Base-by-base conservation (phyloP, 306 rosid species). In the Clitoria ternatea region DNA sequence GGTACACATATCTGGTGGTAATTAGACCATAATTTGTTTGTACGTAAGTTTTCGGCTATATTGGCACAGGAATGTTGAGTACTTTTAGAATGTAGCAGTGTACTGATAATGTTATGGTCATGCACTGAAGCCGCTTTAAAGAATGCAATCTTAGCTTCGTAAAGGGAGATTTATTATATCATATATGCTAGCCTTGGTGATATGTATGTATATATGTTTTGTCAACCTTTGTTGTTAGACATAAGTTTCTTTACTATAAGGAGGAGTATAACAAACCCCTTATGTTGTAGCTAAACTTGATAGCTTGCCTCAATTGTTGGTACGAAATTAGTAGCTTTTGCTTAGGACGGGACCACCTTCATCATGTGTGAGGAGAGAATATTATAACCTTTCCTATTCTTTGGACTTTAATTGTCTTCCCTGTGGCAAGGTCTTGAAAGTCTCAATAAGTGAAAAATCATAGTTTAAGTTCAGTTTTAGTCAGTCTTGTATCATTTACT, bases 1-100 rank as follows among this genome's bases (percentile, higher is more conserved):
- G 95, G 96, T 90, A 83, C 80, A 85, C 85, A 6, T 89, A 87
- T 86, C 82, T 94, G 69, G 85, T 85, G 96, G 97, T 94, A 83
- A 85, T 79, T 2, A 79, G 10, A 26, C 4, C 72, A 27, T 30
- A 24, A 52, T 57, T 44, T 44, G 37, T 61, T 82, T n/a, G 0
- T 55, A 12, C n/a, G n/a, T n/a, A n/a, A n/a, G n/a, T n/a, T n/a
- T n/a, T n/a, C n/a, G n/a, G n/a, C n/a, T n/a, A n/a, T n/a, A n/a
- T n/a, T n/a, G n/a, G n/a, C n/a, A n/a, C 48, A 0, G 50, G 10
- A 33, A 70, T 73, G 18, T 5, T 27, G 35, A 7, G 15, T 56
- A n/a, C 15, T 4, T 61, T 66, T 61, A 24, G 29, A 33, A 50
- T 74, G 27, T 47, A 54, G 61, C 42, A 33, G 49, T 24, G 33